phyloP scores from a whole-genome alignment of 1,284 basidiomycete species.

The Irpex rosettiformis region DNA sequence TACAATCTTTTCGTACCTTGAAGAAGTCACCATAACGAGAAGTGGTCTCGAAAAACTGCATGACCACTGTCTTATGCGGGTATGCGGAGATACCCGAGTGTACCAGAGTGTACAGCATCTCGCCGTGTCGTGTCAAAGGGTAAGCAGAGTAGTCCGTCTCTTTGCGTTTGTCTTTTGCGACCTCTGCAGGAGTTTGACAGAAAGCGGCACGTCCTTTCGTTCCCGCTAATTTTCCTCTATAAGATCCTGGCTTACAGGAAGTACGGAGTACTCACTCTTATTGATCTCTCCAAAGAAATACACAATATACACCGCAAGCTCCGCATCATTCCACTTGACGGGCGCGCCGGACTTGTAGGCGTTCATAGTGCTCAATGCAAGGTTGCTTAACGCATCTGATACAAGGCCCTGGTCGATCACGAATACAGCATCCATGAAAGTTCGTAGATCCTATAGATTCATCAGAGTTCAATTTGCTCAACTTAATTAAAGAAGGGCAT shows the following conservation, averaged over 20 bases:
- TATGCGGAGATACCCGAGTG: slow-evolving; percentile 82
- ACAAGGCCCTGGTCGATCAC: slow-evolving; percentile 82
- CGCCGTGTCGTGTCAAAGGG: slow-evolving; percentile 88
- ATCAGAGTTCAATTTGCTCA: slow-evolving; percentile 3
- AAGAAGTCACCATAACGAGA: slow-evolving; percentile 96
- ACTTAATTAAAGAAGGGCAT: slow-evolving; percentile 14
- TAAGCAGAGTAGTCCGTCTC: slow-evolving; percentile 79
- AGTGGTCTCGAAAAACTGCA: slow-evolving; percentile 93
- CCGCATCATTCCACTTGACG: slow-evolving; percentile 91
- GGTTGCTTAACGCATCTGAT: slow-evolving; percentile 64
- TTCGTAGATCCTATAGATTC: slow-evolving; percentile 66
- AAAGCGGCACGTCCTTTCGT: slow-evolving; percentile 76
- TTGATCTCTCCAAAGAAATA: slow-evolving; percentile 94
- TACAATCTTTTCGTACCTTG: slow-evolving; percentile 85
- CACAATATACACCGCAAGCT: slow-evolving; percentile 88
- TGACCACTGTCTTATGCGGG: slow-evolving; percentile 84
- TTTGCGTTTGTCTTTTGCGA: slow-evolving; percentile 65
- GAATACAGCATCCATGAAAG: slow-evolving; percentile 79
- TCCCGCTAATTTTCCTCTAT: no score
- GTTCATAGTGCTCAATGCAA: slow-evolving; percentile 72
- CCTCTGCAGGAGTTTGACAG: slow-evolving; percentile 58
- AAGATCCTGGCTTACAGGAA: no score
- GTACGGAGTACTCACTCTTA: slow-evolving; percentile 67
- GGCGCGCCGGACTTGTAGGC: slow-evolving; percentile 57
- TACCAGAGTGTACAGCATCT: slow-evolving; percentile 84